Evolutionary conservation across 352 stramenopile species (phyloP), one percentile per base, ranked within the genome.

Genomic region (Pythium guiyangense): DNA sequence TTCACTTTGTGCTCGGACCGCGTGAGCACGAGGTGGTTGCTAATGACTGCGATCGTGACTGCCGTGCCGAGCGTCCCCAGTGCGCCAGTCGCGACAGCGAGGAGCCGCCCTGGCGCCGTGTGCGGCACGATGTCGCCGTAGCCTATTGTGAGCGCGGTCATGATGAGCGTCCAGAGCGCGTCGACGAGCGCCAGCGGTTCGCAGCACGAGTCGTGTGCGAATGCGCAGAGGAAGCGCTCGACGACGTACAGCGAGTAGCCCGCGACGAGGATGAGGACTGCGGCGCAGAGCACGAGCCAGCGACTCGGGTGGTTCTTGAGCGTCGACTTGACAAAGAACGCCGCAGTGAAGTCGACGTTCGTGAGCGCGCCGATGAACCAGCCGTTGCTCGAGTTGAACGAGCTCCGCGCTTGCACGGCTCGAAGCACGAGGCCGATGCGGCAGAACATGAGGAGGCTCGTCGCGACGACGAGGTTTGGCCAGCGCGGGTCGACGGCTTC

Each of bases 1-100:
- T 90, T 87, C 17, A 92, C 82, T 43, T 89, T 92, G 73, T 86
- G 74, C 61, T 92, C 82, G 2, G 79, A 90, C 18, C 82, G 77
- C 44, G 77, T 89, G 44, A 92, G 72, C 45, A 86, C 71, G 35
- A 90, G 62, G 52, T 89, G 86, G 37, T 77, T 82, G 54, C 73
- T 88, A 69, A 87, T 89, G 53, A 88, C 74, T 27, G 82, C 79
- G 65, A 92, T 92, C 29, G 74, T 92, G 29, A 86, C 74, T 39
- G 82, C 77, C 26, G 72, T 84, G 31, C 80, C 71, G 25, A 88
- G 39, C 11, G 73, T 87, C 26, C 79, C 79, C 10, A 75, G 76
- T 39, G 83, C 49, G 1, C 77, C 82, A 4, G 77, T 74, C 22
- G 72, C 50, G 27, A 88, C 71, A 15, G 75, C 67, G 26, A 90